phyloP scores from a whole-genome alignment of 2,329 filamentous ascomycete species.

The Penicillium griseofulvum region DNA sequence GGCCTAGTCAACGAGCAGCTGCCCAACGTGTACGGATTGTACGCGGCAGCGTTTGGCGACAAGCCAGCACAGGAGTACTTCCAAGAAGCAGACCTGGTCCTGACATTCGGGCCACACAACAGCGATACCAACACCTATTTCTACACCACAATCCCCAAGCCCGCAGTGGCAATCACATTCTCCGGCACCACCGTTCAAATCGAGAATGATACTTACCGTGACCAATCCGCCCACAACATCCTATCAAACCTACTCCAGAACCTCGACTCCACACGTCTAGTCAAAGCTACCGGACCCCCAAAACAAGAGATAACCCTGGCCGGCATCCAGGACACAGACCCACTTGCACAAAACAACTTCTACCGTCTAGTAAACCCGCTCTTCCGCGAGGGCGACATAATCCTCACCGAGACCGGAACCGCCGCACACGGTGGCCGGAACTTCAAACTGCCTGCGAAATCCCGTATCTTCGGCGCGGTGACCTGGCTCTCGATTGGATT shows the following conservation, averaged over 20 bases:
- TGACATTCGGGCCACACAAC: slow-evolving; percentile 35
- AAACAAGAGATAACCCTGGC: slow-evolving; percentile 16
- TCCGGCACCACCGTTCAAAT: slow-evolving; percentile 72
- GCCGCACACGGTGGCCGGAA: slow-evolving; percentile 54
- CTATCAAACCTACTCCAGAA: slow-evolving; percentile 66
- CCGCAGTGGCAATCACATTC: slow-evolving; percentile 77
- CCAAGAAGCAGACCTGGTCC: slow-evolving; percentile 41
- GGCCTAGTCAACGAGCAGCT: slow-evolving; percentile 50
- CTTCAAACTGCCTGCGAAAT: slow-evolving; percentile 51
- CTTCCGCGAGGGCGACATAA: slow-evolving; percentile 53
- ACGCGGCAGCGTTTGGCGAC: slow-evolving; percentile 45
- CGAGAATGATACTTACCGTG: slow-evolving; percentile 74
- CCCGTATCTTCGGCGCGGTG: slow-evolving; percentile 50
- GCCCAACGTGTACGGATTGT: slow-evolving; percentile 52
- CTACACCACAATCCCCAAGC: slow-evolving; percentile 75
- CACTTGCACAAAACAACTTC: slow-evolving; percentile 49
- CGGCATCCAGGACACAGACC: slow-evolving; percentile 45
- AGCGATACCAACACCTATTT: slow-evolving; percentile 58
- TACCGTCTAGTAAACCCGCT: slow-evolving; percentile 50
- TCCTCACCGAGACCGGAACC: slow-evolving; percentile 60
- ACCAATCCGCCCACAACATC: slow-evolving; percentile 74
- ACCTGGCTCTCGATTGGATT: slow-evolving; percentile 63
- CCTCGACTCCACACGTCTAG: slow-evolving; percentile 56
- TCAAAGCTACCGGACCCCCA: slow-evolving; percentile 44
- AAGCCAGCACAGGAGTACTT: slow-evolving; percentile 33